These are phyloP conservation scores for Daldinia concentrica DNA, from an alignment of 495 filamentous ascomycete genomes.

Conservation along the genomic window DNA sequence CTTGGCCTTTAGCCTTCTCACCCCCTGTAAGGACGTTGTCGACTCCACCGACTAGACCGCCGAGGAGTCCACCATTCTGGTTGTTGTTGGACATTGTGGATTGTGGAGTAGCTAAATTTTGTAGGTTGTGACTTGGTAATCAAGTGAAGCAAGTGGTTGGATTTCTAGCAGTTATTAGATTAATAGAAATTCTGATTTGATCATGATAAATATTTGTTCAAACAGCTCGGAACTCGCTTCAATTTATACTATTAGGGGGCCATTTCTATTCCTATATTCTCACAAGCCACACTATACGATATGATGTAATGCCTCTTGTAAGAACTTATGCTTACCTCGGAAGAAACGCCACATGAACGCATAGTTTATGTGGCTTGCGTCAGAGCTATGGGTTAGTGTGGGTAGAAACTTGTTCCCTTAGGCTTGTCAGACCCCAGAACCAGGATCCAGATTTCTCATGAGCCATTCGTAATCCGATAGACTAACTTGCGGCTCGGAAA, in stretches of 20 bases:
- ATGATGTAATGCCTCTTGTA: slow-evolving; percentile 38
- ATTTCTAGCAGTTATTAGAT: background rate
- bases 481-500: slow-evolving; percentile 23
- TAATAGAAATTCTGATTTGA: background rate
- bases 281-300: slow-evolving; percentile 25
- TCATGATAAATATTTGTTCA: too few relatives aligned
- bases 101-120: slow-evolving; percentile 8
- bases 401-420: slow-evolving; percentile 45
- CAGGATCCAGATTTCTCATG: slow-evolving; percentile 13
- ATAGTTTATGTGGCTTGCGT: slow-evolving; percentile 38
- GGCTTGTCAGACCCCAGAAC: slow-evolving; percentile 15
- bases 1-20: slow-evolving; percentile 53
- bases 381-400: slow-evolving; percentile 34
- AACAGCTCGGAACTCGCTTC: background rate
- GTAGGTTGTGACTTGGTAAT: background rate
- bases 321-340: slow-evolving; percentile 14
- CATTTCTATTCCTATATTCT: background rate
- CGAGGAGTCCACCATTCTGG: slow-evolving; percentile 51
- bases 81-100: slow-evolving; percentile 48
- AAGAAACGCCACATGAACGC: slow-evolving; percentile 38
- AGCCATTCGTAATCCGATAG: slow-evolving; percentile 22
- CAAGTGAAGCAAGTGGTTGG: background rate
- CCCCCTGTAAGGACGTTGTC: slow-evolving; percentile 56
- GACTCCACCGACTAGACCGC: slow-evolving; percentile 49
- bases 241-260: background rate